Base-by-base conservation (phyloP, 2,329 filamentous ascomycete genomes). In the Ceratocystiopsis brevicomis region DNA sequence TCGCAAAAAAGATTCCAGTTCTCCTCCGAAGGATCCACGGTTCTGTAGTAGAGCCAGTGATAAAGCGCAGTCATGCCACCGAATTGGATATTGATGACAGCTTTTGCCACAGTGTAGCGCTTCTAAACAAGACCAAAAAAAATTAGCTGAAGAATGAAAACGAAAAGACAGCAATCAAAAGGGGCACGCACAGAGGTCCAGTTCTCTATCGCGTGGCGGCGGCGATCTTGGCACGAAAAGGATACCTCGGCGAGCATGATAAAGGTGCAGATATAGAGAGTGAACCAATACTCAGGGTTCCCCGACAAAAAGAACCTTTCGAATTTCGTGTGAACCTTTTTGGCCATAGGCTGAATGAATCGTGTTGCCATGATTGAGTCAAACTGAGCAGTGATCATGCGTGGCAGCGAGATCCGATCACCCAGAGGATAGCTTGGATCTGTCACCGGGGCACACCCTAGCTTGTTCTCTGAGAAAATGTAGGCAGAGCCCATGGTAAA, bases 11-110 rank as follows among this genome's bases (percentile, higher is more conserved):
- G 55, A 6, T 47, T 48, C 16, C 47, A 47, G 6, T 52, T 53
- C 0, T 57, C 59, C 32, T 56, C 47, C 33, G 51, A 47, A 10
- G 67, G 49, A 15, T 49, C 46, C 45, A 48, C 50, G 32, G 57
- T 59, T 44, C 63, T 65, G 53, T 62, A 71, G 49, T 70, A 71
- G 40, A 68, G 64, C 68, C 68, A 71, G 43, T 68, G 57, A 12
- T 56, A 54, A 1, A 71, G 61, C 25, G 70, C 54, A 42, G 61
- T 61, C 41, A 64, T 67, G 25, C 62, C 65, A 5, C 65, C 59
- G 13, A 60, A 54, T 15, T 71, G 67, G 2, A 69, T 54, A 6
- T 60, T 53, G 34, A 63, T 57, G 15, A 69, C 61, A 43, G 64
- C 66, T 1, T 37, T 15, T 0, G 57, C 57, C 9, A 67, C 57